Percentiles rank a stretch among this genome's conserved stretches.
Evolutionary conservation across 495 filamentous ascomycete species (phyloP).

Genomic region (Cercophora samala): DNA sequence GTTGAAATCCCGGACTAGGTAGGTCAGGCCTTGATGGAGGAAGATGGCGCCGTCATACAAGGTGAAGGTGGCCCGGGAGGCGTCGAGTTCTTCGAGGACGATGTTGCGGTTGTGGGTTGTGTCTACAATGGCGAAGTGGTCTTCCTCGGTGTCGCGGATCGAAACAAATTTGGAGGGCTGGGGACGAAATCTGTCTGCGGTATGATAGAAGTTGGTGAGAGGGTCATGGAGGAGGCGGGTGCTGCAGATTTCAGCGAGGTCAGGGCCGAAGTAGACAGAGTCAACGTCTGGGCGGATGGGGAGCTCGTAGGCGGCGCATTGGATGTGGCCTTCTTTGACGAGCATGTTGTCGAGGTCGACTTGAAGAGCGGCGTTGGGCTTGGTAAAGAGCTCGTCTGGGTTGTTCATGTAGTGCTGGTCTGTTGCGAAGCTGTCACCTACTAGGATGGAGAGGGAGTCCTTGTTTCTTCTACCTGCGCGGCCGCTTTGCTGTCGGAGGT

Average conservation of each 20-base stretch:
- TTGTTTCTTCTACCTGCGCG: constrained; percentile 90
- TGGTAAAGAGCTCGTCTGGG: constrained; percentile 92
- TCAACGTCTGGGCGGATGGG: constrained; percentile 79
- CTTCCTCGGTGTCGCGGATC: constrained; percentile 89
- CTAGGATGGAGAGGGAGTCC: constrained; percentile 84
- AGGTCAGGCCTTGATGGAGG: constrained; percentile 89
- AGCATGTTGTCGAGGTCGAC: constrained; percentile 90
- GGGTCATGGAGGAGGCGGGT: constrained; percentile 72
- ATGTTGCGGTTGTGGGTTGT: constrained; percentile 75
- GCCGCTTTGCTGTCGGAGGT: constrained; percentile 91
- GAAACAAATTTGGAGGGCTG: constrained; percentile 76
- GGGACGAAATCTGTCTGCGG: constrained; percentile 82
- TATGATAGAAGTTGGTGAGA: constrained; percentile 76
- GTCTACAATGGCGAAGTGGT: constrained; percentile 91
- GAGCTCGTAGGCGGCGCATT: constrained; percentile 95
- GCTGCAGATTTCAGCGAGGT: constrained; percentile 67
- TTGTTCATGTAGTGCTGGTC: constrained; percentile 98
- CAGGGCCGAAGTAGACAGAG: constrained; percentile 71
- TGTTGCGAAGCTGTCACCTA: constrained; percentile 88
- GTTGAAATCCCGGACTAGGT: constrained; percentile 86
- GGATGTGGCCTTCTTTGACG: constrained; percentile 87
- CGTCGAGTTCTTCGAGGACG: constrained; percentile 93
- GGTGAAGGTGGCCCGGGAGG: constrained; percentile 89
- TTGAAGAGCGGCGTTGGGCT: constrained; percentile 82
- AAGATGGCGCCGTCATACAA: constrained; percentile 98